These are phyloP conservation scores for Hyaloscypha bicolor DNA, from an alignment of 495 filamentous ascomycete genomes.

Conservation along the genomic window DNA sequence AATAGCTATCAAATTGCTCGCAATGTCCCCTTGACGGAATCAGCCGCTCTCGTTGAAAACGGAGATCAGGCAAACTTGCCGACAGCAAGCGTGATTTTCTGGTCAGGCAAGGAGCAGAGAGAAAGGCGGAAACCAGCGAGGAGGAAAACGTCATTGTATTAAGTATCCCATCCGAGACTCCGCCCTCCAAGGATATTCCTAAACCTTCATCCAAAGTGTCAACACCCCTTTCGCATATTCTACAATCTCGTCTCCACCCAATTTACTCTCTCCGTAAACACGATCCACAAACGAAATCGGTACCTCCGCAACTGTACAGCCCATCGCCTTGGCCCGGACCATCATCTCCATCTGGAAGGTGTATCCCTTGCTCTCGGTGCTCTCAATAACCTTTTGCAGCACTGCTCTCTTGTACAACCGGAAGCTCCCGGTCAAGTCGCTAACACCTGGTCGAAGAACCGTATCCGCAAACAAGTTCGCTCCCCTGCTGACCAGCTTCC, in stretches of 20 bases:
- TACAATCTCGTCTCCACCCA: constrained; percentile 93
- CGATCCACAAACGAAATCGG: constrained; percentile 96
- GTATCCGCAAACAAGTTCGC: constrained; percentile 96
- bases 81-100: too few species aligned
- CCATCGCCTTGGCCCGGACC: constrained; percentile 90
- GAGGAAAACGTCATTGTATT: constrained; percentile 6
- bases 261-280: constrained; percentile 92
- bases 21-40: too few species aligned
- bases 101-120: too few species aligned
- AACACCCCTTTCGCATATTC: constrained; percentile 95
- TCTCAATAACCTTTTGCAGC: constrained; percentile 84
- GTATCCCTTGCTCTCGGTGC: constrained; percentile 92
- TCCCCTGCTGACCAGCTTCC: constrained; percentile 86
- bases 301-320: constrained; percentile 86
- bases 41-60: too few species aligned
- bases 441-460: constrained; percentile 90
- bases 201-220: constrained; percentile 62
- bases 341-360: constrained; percentile 97
- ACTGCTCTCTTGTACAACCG: constrained; percentile 89
- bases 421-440: constrained; percentile 93
- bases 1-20: too few species aligned
- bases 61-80: too few species aligned
- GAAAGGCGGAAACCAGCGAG: too few species aligned
- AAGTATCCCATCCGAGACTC: constrained; percentile 20
- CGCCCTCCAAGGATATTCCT: not conserved